Conservation (phyloP, 495 filamentous ascomycete genomes). For the Friedmanniomyces endolithicus region DNA sequence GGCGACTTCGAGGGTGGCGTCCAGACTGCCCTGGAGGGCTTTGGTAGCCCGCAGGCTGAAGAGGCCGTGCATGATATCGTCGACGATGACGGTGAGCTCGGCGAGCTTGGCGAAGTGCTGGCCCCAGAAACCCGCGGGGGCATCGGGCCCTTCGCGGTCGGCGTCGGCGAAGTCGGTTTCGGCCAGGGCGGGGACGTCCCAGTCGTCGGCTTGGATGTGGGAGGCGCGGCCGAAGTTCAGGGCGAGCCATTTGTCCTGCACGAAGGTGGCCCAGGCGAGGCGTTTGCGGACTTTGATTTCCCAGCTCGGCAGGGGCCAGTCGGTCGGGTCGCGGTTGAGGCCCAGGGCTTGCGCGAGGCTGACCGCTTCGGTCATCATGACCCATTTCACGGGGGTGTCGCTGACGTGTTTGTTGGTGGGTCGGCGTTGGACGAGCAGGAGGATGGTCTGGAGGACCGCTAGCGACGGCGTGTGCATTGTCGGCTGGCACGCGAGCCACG, state of each 20-base stretch:
- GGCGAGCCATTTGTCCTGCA: slow-evolving; percentile 50
- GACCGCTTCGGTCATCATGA: slow-evolving; percentile 10
- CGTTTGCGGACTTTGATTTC: slow-evolving; percentile 46
- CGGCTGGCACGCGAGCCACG: slow-evolving; percentile 12
- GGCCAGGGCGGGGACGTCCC: slow-evolving; percentile 43
- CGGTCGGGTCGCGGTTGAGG: slow-evolving; percentile 44
- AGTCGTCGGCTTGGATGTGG: slow-evolving; percentile 43
- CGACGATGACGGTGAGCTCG: slow-evolving; percentile 45
- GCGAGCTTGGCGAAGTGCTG: slow-evolving; percentile 52
- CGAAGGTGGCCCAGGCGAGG: slow-evolving; percentile 47
- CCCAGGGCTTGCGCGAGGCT: slow-evolving; percentile 46
- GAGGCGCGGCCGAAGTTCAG: slow-evolving; percentile 45
- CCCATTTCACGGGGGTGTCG: slow-evolving; percentile 16
- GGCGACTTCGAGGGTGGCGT: slow-evolving; percentile 47
- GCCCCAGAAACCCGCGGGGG: slow-evolving; percentile 54
- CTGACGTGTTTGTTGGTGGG: slow-evolving; percentile 21
- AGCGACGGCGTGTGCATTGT: slow-evolving; percentile 16
- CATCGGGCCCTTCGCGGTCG: slow-evolving; percentile 41
- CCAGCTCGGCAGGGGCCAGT: slow-evolving; percentile 42
- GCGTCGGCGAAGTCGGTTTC: slow-evolving; percentile 39
- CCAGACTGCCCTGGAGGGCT: slow-evolving; percentile 14
- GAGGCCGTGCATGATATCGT: slow-evolving; percentile 48
- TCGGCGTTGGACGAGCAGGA: slow-evolving; percentile 15
- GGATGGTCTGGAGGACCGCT: slow-evolving; percentile 10
- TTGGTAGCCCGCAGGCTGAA: slow-evolving; percentile 39